Evolutionary conservation across 1,139 yeast genomes (phyloP).

Genomic region (Suhomyces guaymorum): DNA sequence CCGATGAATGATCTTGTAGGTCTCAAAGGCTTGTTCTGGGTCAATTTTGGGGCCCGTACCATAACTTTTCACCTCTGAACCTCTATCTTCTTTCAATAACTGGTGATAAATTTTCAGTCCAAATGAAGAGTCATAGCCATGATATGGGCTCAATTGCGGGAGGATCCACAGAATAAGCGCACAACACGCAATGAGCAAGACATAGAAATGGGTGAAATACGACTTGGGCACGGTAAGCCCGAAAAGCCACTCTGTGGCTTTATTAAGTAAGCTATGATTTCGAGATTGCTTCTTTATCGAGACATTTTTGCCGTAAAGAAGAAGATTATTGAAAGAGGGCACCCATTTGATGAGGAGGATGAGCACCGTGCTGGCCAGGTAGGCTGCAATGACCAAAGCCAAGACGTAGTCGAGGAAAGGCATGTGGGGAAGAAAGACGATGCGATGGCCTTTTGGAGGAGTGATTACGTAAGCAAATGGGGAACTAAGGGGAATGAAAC

Average conservation of each 20-base stretch:
- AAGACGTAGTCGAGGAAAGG: background rate
- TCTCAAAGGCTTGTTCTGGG: conserved; percentile 5
- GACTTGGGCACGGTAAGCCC: conserved; percentile 47
- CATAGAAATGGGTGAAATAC: conserved; percentile 51
- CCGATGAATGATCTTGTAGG: conserved; percentile 17
- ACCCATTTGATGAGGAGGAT: conserved; percentile 13
- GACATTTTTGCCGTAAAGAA: conserved; percentile 18
- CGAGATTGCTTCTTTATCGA: conserved; percentile 1
- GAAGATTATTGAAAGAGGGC: conserved; percentile 14
- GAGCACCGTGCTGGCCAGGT: conserved; percentile 7
- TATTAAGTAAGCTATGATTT: background rate
- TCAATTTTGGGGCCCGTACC: too few species aligned
- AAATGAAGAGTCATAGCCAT: too few species aligned
- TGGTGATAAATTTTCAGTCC: too few species aligned
- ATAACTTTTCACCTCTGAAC: too few species aligned
- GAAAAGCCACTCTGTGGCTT: conserved; percentile 5
- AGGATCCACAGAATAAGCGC: conserved; percentile 4
- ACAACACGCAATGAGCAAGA: conserved; percentile 26
- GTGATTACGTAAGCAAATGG: too few species aligned
- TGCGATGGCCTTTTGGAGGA: background rate
- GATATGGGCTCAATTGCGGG: background rate
- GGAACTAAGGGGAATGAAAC: too few species aligned
- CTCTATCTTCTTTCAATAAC: too few species aligned
- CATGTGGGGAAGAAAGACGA: background rate
- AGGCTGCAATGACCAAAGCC: conserved; percentile 1